Evolutionary conservation across 805 yeast genomes (phyloP).

Genomic region (Jamesozyma spencerorum): DNA sequence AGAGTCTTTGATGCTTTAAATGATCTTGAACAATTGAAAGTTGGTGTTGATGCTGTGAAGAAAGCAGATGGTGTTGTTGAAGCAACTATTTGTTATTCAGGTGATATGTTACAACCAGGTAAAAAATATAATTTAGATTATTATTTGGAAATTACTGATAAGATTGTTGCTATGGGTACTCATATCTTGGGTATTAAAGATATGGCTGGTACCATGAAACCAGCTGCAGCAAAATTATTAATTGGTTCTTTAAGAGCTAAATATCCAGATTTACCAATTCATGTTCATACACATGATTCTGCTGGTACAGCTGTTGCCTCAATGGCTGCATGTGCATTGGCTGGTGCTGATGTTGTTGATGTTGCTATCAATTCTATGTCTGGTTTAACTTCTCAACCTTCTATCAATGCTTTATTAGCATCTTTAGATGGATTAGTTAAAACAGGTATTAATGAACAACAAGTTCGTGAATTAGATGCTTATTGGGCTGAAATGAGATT

Average conservation of each 20-base stretch:
- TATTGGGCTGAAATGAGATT: slow-evolving; percentile 99
- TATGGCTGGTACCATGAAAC: slow-evolving; percentile 99
- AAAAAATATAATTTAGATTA: slow-evolving; percentile 93
- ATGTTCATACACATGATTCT: slow-evolving; percentile 97
- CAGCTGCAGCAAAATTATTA: slow-evolving; percentile 79
- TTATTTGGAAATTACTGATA: slow-evolving; percentile 71
- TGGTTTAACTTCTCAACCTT: slow-evolving; percentile 97
- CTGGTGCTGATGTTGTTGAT: slow-evolving; percentile 98
- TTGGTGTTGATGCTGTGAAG: slow-evolving; percentile 95
- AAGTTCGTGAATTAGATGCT: slow-evolving; percentile 76
- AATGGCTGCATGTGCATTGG: slow-evolving; percentile 85
- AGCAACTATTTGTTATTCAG: slow-evolving; percentile 96
- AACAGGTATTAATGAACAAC: slow-evolving; percentile 57
- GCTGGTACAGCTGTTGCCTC: slow-evolving; percentile 99
- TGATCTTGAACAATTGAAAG: slow-evolving; percentile 92
- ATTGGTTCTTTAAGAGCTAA: slow-evolving; percentile 72
- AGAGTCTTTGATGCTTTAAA: slow-evolving; percentile 96
- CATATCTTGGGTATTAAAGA: slow-evolving; percentile 96
- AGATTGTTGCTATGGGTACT: slow-evolving; percentile 87
- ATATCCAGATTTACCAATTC: slow-evolving; percentile 92
- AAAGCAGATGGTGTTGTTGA: slow-evolving; percentile 99
- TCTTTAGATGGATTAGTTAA: slow-evolving; percentile 80
- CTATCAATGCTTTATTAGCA: slow-evolving; percentile 85
- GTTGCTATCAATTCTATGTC: slow-evolving; percentile 96
- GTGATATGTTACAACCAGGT: slow-evolving; percentile 94